phyloP scores from a whole-genome alignment of 495 filamentous ascomycete genomes.

The Pseudomonodictys pantanalensis region DNA sequence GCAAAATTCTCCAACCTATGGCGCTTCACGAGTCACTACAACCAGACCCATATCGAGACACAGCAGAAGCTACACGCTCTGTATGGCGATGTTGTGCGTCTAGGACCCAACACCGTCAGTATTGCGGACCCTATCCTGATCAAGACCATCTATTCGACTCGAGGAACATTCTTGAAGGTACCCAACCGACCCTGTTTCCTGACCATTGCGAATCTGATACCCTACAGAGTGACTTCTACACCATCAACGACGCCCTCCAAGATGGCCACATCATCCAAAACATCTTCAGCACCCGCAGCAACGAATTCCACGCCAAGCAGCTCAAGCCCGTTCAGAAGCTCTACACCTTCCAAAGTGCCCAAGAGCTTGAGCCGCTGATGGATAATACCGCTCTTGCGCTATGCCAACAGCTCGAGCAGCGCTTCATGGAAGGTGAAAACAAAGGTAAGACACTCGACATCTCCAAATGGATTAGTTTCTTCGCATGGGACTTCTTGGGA shows the following conservation, averaged over 20 bases:
- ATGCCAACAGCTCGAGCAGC: conserved; percentile 10
- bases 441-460: conserved; percentile 16
- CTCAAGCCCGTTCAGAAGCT: conserved; percentile 19
- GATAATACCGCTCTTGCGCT: conserved; percentile 8
- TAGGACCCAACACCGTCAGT: conserved; percentile 21
- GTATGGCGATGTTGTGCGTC: conserved; percentile 7
- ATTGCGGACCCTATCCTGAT: conserved; percentile 7
- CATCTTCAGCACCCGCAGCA: conserved; percentile 22
- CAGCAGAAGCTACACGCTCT: conserved; percentile 11
- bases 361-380: conserved; percentile 20
- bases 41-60: conserved; percentile 15
- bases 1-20: conserved; percentile 18
- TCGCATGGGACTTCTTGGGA: conserved; percentile 16
- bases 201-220: neutral
- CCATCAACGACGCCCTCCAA: conserved; percentile 21
- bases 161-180: conserved; percentile 20
- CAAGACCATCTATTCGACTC: conserved; percentile 11
- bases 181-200: neutral
- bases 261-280: conserved; percentile 14
- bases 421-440: conserved; percentile 13
- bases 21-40: conserved; percentile 16
- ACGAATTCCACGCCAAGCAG: conserved; percentile 8
- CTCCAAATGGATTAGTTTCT: conserved; percentile 13
- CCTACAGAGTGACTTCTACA: conserved; percentile 19
- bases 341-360: neutral